Percentiles rank a stretch among this genome's conserved stretches.
Conservation (phyloP, 1,139 yeast genomes). For the Blastobotrys malaysiensis region DNA sequence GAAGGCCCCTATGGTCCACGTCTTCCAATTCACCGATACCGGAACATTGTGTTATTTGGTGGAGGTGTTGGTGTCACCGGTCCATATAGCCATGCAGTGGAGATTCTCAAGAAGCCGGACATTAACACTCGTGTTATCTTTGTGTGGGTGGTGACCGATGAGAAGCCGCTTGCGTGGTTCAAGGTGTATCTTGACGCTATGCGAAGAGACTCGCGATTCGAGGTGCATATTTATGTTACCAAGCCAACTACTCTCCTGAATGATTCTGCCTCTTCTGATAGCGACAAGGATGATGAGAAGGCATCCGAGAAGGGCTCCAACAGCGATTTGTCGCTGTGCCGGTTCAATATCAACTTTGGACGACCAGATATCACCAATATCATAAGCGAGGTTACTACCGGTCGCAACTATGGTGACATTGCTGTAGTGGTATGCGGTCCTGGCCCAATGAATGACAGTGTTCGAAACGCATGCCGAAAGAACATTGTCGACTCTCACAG, state of each 20-base stretch:
- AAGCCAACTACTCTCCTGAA: background rate
- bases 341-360: background rate
- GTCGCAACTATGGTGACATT: slow-evolving; percentile 11
- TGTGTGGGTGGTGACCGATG: slow-evolving; percentile 48
- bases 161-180: slow-evolving; percentile 45
- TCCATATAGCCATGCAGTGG: slow-evolving; percentile 23
- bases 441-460: slow-evolving; percentile 35
- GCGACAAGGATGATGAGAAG: background rate
- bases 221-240: background rate
- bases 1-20: slow-evolving; percentile 57
- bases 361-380: background rate
- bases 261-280: background rate
- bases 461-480: slow-evolving; percentile 32
- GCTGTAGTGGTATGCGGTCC: slow-evolving; percentile 44
- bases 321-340: background rate
- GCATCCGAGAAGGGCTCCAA: background rate
- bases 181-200: slow-evolving; percentile 38
- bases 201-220: slow-evolving; percentile 6
- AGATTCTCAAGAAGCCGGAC: slow-evolving; percentile 6
- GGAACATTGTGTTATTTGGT: slow-evolving; percentile 45
- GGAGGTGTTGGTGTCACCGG: slow-evolving; percentile 71
- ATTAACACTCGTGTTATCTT: background rate
- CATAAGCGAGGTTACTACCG: slow-evolving; percentile 13
- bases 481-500: background rate
- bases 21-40: slow-evolving; percentile 45